phyloP scores from a whole-genome alignment of 2,329 filamentous ascomycete species.

The Tricladium varicosporioides region DNA sequence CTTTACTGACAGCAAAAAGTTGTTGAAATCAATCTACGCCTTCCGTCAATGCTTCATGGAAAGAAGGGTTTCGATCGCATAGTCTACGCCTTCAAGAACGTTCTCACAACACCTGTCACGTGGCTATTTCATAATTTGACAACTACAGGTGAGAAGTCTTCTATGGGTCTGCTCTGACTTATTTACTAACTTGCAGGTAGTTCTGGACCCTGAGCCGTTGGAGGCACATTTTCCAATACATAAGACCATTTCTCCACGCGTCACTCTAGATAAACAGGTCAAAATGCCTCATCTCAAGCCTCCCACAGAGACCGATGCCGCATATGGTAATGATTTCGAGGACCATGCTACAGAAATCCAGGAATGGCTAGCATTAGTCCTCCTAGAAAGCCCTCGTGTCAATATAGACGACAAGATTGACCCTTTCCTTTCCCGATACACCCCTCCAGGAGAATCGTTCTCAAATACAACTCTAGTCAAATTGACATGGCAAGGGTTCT shows the following conservation, averaged over 20 bases:
- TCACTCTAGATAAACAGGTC: constrained; percentile 32
- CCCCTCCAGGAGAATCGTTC: constrained; percentile 43
- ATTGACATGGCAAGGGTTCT: constrained; percentile 59
- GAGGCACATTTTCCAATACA: constrained; percentile 42
- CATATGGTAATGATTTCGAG: constrained; percentile 52
- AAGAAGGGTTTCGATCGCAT: constrained; percentile 34
- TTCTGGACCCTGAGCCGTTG: constrained; percentile 49
- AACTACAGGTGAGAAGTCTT: constrained; percentile 41
- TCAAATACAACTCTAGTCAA: constrained; percentile 40
- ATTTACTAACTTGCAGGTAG: constrained; percentile 37
- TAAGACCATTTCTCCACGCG: constrained; percentile 37
- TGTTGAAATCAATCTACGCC: constrained; percentile 72
- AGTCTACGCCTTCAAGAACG: constrained; percentile 54
- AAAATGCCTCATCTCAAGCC: constrained; percentile 31
- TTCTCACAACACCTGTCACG: constrained; percentile 62
- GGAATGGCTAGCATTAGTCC: constrained; percentile 73
- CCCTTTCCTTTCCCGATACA: constrained; percentile 67
- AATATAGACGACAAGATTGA: constrained; percentile 58
- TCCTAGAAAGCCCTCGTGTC: constrained; percentile 64
- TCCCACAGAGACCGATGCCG: constrained; percentile 29
- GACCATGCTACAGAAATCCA: constrained; percentile 63
- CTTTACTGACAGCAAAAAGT: constrained; percentile 45
- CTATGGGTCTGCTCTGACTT: constrained; percentile 3
- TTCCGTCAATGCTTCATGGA: constrained; percentile 66
- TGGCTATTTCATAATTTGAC: constrained; percentile 77